Conservation (phyloP, 164 flowering plant species). For the Berberis vulgaris region DNA sequence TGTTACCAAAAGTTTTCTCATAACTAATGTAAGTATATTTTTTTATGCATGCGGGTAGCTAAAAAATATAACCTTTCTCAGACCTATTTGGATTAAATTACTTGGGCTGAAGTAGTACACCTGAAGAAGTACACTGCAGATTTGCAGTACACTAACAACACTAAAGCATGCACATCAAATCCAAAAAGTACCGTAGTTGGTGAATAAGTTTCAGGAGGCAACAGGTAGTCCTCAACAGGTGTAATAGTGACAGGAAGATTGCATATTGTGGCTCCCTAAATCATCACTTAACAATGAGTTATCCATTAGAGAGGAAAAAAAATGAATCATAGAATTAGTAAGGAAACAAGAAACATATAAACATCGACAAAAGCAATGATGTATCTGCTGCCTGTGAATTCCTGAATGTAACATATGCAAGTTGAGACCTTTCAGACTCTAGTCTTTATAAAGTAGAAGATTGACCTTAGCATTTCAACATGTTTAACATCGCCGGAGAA, state of each 20-base stretch:
- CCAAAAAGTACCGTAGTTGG: conserved; percentile 23
- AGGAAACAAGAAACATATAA: conserved; percentile 3
- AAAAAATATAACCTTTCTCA: no score
- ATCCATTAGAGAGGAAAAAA: not conserved
- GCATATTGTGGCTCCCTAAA: conserved; percentile 66
- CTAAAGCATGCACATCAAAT: no score
- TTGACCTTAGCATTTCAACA: conserved; percentile 62
- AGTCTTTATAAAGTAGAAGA: conserved; percentile 19
- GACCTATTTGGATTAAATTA: no score
- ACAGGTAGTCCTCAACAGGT: conserved; percentile 46
- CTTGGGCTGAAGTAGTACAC: no score
- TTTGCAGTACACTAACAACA: no score
- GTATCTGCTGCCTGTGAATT: conserved; percentile 78
- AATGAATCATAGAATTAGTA: no score
- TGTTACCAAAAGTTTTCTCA: no score
- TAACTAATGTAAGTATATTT: no score
- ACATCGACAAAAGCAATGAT: conserved; percentile 52
- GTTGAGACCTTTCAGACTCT: conserved; percentile 39
- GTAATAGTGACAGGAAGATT: conserved; percentile 45
- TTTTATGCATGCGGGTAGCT: no score
- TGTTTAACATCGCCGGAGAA: conserved; percentile 64
- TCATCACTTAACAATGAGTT: not conserved
- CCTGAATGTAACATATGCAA: conserved; percentile 77
- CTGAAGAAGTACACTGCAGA: no score
- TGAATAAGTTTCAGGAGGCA: conserved; percentile 51